These are phyloP conservation scores for Coniosporium apollinis DNA, from an alignment of 495 filamentous ascomycete species.

Conservation along the genomic window DNA sequence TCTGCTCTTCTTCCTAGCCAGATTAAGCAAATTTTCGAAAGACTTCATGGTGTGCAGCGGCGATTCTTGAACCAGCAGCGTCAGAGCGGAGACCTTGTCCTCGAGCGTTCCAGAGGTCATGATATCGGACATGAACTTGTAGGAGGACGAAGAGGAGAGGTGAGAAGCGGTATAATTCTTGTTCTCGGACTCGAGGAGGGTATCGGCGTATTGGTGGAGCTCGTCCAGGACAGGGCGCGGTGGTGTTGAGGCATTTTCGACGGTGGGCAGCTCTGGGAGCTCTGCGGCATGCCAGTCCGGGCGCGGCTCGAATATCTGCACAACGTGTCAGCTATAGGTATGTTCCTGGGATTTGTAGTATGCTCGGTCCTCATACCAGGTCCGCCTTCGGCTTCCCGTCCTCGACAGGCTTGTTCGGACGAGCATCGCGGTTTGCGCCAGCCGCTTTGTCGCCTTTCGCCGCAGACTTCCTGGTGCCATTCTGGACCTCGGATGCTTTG, in stretches of 20 bases:
- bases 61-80: slow-evolving; percentile 85
- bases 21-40: slow-evolving; percentile 59
- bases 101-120: slow-evolving; percentile 92
- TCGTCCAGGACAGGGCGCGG: slow-evolving; percentile 47
- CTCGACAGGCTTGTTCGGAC: slow-evolving; percentile 7
- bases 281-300: slow-evolving; percentile 70
- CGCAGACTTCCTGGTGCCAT: slow-evolving; percentile 13
- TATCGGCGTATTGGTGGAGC: slow-evolving; percentile 56
- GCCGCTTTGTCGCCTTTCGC: neutral
- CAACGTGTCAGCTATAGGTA: too few relatives aligned
- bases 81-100: slow-evolving; percentile 91
- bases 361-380: slow-evolving; percentile 5
- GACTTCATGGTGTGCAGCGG: slow-evolving; percentile 82
- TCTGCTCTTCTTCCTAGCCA: slow-evolving; percentile 79
- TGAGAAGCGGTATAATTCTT: slow-evolving; percentile 38
- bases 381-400: slow-evolving; percentile 7
- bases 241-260: slow-evolving; percentile 29
- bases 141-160: slow-evolving; percentile 51
- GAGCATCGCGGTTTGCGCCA: too few relatives aligned
- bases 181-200: slow-evolving; percentile 58
- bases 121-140: slow-evolving; percentile 88
- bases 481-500: slow-evolving; percentile 13
- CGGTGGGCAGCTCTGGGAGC: slow-evolving; percentile 38
- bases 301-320: slow-evolving; percentile 58
- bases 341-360: slow-evolving; percentile 10